Conservation (phyloP, 1,139 yeast genomes). For the Magnusiomyces magnusii region DNA sequence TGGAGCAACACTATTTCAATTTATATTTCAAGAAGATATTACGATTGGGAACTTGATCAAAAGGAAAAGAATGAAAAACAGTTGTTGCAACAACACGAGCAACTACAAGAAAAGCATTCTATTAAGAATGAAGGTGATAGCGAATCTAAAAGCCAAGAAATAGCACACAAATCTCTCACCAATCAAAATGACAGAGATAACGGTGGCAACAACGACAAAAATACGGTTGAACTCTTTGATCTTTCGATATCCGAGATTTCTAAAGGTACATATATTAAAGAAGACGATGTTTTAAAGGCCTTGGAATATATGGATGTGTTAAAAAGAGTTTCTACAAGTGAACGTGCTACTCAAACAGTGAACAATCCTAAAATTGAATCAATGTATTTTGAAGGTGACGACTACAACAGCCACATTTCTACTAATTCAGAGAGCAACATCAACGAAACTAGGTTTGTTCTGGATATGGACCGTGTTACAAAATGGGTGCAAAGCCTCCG, state of each 20-base stretch:
- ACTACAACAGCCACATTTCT: not conserved
- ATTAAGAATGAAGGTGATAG: not conserved
- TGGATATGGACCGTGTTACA: not conserved
- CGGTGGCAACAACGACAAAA: not conserved
- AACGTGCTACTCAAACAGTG: not conserved
- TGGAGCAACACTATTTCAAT: constrained; percentile 57
- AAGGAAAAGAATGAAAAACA: not conserved
- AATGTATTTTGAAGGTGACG: too few species aligned
- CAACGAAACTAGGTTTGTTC: not conserved
- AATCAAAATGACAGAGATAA: not conserved
- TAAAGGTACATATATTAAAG: constrained; percentile 8
- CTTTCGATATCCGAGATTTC: constrained; percentile 13
- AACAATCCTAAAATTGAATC: not conserved
- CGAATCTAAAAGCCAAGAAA: not conserved
- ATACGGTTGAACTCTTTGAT: not conserved
- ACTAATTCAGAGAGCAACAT: not conserved
- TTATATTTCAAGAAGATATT: constrained; percentile 28
- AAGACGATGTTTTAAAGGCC: constrained; percentile 14
- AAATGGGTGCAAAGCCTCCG: not conserved
- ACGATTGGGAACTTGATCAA: not conserved
- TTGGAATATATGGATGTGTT: constrained; percentile 12
- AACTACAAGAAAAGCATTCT: not conserved
- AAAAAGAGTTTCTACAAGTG: not conserved
- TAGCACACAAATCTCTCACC: not conserved
- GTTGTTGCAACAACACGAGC: too few species aligned